Conservation (phyloP, 2,329 filamentous ascomycete species). For the Myriangium duriaei region DNA sequence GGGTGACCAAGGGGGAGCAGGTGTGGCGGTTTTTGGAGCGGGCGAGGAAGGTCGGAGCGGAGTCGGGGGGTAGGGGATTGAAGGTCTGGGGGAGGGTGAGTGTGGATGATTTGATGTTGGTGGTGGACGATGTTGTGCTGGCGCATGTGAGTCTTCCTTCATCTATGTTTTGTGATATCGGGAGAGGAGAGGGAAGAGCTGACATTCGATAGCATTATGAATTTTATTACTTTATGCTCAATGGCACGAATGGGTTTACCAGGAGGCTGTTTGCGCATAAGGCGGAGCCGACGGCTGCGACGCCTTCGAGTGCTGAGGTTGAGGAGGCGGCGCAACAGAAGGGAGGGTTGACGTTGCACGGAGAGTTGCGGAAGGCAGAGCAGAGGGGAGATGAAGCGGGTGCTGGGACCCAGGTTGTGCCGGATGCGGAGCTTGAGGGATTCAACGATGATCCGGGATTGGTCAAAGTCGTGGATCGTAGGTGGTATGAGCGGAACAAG, state of each 20-base stretch:
- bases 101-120: conserved; percentile 90
- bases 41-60: conserved; percentile 79
- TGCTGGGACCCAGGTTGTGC: no score
- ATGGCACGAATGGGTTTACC: conserved; percentile 64
- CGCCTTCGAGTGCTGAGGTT: conserved; percentile 17
- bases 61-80: conserved; percentile 50
- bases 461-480: conserved; percentile 88
- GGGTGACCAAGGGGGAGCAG: conserved; percentile 84
- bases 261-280: conserved; percentile 67
- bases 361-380: conserved; percentile 5
- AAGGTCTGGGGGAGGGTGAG: conserved; percentile 87
- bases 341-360: conserved; percentile 11
- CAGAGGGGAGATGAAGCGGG: conserved; percentile 16
- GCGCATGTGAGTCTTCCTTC: conserved; percentile 60
- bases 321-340: conserved; percentile 4
- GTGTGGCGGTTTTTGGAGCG: conserved; percentile 89
- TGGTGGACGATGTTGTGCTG: conserved; percentile 80
- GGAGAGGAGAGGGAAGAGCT: conserved; percentile 11
- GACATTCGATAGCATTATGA: conserved; percentile 65
- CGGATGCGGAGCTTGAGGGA: conserved; percentile 54
- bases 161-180: conserved; percentile 6
- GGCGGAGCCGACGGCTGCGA: conserved; percentile 33
- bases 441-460: conserved; percentile 61
- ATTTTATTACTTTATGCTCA: conserved; percentile 93
- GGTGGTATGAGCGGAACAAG: conserved; percentile 97